Evolutionary conservation across 2,329 filamentous ascomycete species (phyloP).

Genomic region (Metarhizium brunneum): DNA sequence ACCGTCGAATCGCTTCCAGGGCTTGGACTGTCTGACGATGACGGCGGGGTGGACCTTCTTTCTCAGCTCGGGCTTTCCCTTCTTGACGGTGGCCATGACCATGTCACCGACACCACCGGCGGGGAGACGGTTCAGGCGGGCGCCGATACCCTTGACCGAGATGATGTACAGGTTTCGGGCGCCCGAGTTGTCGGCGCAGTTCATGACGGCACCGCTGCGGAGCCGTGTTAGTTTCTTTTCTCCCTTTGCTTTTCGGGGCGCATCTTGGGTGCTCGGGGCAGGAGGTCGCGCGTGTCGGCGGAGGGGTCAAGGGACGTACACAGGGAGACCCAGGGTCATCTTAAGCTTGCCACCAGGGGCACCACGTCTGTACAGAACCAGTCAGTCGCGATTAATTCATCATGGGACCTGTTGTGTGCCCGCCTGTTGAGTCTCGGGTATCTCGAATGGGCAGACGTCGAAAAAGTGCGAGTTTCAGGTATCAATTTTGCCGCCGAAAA

Average conservation of each 20-base stretch:
- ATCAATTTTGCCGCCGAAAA: background rate
- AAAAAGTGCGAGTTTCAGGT: background rate
- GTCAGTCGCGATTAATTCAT: background rate
- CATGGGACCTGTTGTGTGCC: background rate
- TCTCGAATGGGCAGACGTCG: conserved; percentile 4
- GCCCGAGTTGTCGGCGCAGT: conserved; percentile 99
- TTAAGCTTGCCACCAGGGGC: conserved; percentile 99
- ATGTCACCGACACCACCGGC: conserved; percentile 98
- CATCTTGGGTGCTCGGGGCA: conserved; percentile 2
- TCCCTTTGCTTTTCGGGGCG: background rate
- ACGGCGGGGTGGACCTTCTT: conserved; percentile 99
- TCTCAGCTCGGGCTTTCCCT: conserved; percentile 99
- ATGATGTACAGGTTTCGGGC: conserved; percentile 99
- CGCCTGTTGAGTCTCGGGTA: background rate
- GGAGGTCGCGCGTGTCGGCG: background rate
- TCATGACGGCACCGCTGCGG: conserved; percentile 92
- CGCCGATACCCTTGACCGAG: conserved; percentile 97
- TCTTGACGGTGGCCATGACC: conserved; percentile 99
- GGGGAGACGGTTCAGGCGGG: conserved; percentile 92
- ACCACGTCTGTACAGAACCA: conserved; percentile 51
- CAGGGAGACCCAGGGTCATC: conserved; percentile 99
- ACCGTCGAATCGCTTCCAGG: conserved; percentile 97
- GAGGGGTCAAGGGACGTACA: conserved; percentile 54
- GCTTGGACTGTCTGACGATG: conserved; percentile 98
- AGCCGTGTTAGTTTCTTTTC: conserved; percentile 11